Evolutionary conservation across 202 grass and related monocot species (phyloP).

Genomic region (Cymbopogon flexuosus): DNA sequence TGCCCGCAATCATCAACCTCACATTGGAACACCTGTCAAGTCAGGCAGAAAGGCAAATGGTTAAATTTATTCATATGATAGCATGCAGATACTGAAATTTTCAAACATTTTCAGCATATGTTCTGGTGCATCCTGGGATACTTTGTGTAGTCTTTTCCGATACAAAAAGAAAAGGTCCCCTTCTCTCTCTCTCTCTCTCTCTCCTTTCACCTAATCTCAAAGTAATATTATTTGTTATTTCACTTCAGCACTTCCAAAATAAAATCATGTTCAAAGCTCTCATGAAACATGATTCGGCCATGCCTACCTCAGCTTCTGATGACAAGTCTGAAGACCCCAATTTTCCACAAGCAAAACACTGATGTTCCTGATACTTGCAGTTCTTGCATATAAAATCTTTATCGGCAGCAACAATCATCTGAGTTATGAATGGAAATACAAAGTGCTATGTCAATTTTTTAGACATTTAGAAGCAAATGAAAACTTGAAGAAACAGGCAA

Average conservation of each 20-base stretch:
- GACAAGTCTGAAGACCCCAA: conserved; percentile 65
- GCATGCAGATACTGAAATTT: background rate
- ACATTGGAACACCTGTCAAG: conserved; percentile 53
- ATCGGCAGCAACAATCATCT: conserved; percentile 36
- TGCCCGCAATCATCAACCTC: conserved; percentile 39
- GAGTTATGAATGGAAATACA: conserved; percentile 24
- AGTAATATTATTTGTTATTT: background rate
- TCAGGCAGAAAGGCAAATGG: conserved; percentile 9
- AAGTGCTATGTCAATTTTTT: background rate
- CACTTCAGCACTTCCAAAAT: background rate
- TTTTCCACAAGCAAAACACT: conserved; percentile 72
- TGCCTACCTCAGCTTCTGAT: conserved; percentile 63
- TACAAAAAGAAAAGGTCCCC: background rate
- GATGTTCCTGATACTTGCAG: conserved; percentile 67
- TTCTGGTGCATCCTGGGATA: background rate
- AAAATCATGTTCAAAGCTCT: background rate
- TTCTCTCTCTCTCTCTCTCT: background rate
- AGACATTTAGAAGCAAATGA: background rate
- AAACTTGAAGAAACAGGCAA: background rate
- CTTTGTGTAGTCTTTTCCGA: background rate
- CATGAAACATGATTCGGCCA: conserved; percentile 9
- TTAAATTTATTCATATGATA: conserved; percentile 4
- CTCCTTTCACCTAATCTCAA: background rate
- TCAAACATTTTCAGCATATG: background rate
- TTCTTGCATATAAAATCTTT: conserved; percentile 67